Evolutionary conservation across 768 basidiomycete genomes (phyloP).

Genomic region (Podaxis sp.): DNA sequence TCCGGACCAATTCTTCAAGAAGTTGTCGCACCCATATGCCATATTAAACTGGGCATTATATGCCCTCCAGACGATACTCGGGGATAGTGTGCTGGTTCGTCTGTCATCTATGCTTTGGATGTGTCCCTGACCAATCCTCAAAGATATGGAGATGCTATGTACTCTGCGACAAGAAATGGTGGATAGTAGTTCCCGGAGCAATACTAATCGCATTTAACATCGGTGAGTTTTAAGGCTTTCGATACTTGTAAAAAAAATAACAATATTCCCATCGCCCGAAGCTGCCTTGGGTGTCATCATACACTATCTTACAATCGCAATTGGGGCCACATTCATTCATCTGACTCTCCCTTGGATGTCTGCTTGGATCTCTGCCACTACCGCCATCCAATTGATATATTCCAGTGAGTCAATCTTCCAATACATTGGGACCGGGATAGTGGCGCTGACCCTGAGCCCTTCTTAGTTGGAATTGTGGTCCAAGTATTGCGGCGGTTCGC

Average conservation of each 20-base stretch:
- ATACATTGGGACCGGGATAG: neutral
- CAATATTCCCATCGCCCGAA: neutral
- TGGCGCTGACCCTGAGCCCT: neutral
- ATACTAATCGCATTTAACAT: neutral
- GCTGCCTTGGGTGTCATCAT: neutral
- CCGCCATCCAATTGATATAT: constrained; percentile 3
- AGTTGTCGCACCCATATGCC: constrained; percentile 6
- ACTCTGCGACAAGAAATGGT: constrained; percentile 11
- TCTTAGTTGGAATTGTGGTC: neutral
- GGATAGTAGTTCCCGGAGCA: neutral
- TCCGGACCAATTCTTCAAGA: constrained; percentile 6
- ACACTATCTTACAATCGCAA: neutral
- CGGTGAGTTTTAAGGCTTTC: neutral
- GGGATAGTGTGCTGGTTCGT: constrained; percentile 8
- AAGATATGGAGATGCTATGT: constrained; percentile 14
- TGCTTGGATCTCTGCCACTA: neutral
- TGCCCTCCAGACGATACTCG: constrained; percentile 9
- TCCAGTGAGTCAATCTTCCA: neutral
- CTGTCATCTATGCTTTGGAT: too few relatives aligned
- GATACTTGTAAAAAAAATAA: neutral
- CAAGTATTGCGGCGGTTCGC: constrained; percentile 1
- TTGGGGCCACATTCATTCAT: constrained; percentile 6
- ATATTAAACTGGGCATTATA: constrained; percentile 10
- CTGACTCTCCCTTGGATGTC: constrained; percentile 6
- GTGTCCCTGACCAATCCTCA: neutral